A percentile compares a stretch with the other conserved stretches of the same genome.
phyloP scores from a whole-genome alignment of 164 flowering plant species.

The Macadamia integrifolia region DNA sequence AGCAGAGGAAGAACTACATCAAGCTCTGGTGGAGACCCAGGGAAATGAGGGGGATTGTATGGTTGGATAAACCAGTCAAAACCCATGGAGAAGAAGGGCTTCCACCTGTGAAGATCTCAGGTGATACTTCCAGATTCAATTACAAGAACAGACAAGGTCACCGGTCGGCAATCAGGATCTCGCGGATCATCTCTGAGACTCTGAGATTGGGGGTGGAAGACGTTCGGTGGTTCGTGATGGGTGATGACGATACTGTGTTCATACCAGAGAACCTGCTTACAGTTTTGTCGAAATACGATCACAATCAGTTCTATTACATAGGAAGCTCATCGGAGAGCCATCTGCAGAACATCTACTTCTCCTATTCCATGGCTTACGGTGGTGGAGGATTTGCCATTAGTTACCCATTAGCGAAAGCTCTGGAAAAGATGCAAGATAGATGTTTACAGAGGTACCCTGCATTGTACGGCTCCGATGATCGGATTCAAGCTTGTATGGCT shows the following conservation, averaged over 20 bases:
- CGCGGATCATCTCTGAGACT: constrained; percentile 59
- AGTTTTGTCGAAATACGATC: constrained; percentile 58
- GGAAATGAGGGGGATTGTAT: constrained; percentile 50
- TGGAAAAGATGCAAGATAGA: constrained; percentile 38
- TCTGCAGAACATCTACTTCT: constrained; percentile 44
- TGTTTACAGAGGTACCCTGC: constrained; percentile 48
- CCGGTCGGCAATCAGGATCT: constrained; percentile 56
- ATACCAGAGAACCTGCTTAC: constrained; percentile 49
- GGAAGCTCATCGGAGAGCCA: constrained; percentile 75
- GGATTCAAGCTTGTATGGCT: constrained; percentile 44
- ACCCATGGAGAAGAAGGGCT: constrained; percentile 8
- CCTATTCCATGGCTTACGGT: constrained; percentile 67
- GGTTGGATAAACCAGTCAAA: constrained; percentile 40
- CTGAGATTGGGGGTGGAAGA: constrained; percentile 33
- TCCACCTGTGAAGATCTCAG: constrained; percentile 45
- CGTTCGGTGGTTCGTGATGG: constrained; percentile 71
- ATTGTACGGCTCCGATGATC: constrained; percentile 61
- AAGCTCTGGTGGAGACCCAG: constrained; percentile 53
- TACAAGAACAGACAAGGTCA: constrained; percentile 41
- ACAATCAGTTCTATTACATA: constrained; percentile 48
- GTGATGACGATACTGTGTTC: constrained; percentile 74
- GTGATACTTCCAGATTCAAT: constrained; percentile 35
- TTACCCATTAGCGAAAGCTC: constrained; percentile 37
- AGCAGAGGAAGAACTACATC: constrained; percentile 48
- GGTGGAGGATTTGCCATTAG: constrained; percentile 87